Base-by-base conservation (phyloP, 2,329 filamentous ascomycete species). In the Cordyceps tenuipes region DNA sequence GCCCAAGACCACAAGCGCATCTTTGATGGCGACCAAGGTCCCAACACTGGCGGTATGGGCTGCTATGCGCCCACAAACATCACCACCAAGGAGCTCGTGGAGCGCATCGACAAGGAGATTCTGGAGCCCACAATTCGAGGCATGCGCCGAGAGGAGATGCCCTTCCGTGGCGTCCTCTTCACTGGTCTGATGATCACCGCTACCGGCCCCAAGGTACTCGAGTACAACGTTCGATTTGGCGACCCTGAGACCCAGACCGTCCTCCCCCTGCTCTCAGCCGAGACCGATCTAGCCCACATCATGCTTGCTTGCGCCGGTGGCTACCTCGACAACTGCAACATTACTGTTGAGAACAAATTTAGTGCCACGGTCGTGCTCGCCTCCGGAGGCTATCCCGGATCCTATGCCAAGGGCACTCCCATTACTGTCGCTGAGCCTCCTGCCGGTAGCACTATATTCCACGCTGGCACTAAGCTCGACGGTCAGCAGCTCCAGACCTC, bases 1-100 rank as follows among this genome's bases (percentile, higher is more conserved):
- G 93, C 93, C 1, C 94, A 99, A 73, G 94, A 97, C 72, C 94
- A 99, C 79, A 97, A 99, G 82, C 85, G 91, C 63, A 91, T 95
- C 64, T 89, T 89, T 57, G 94, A 99, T 68, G 90, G 89, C 59
- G 93, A 97, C 70, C 81, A 84, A 54, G 94, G 94, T 1, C 90
- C 91, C 43, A 97, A 97, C 76, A 97, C 94, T 2, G 94, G 93
- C 62, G 94, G 94, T 46, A 97, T 97, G 94, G 94, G 94, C 56
- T 96, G 91, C 71, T 97, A 97, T 73, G 91, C 92, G 17, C 90
- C 90, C n/a, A 95, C 92, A 1, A 88, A 84, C 64, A 87, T 92
- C 67, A 86, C 88, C 34, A 88, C 87, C 0, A 82, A 85, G 56
- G 84, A 87, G 63, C 79, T 96, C n/a, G 81, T 94, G 19, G 87